Evolutionary conservation across 1,284 basidiomycete genomes (phyloP).

Genomic region (Rhodotorula sp.): DNA sequence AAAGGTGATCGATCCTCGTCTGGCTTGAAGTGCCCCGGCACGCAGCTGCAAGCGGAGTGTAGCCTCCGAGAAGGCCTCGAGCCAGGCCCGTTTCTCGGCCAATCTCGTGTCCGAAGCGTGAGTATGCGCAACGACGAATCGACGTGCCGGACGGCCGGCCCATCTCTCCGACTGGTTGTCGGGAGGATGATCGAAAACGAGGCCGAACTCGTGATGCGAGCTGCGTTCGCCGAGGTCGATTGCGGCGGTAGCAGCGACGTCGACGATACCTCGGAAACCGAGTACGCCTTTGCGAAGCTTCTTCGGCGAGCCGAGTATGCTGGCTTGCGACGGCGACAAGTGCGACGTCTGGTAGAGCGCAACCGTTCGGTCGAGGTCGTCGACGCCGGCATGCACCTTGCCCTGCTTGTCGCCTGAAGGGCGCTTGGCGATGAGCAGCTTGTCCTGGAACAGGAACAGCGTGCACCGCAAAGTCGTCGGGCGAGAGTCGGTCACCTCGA

Average conservation of each 20-base stretch:
- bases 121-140: slow-evolving; percentile 71
- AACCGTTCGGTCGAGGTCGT: slow-evolving; percentile 73
- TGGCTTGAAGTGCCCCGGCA: slow-evolving; percentile 63
- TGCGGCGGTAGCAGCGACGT: slow-evolving; percentile 77
- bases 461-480: slow-evolving; percentile 69
- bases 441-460: slow-evolving; percentile 92
- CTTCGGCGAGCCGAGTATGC: slow-evolving; percentile 26
- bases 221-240: slow-evolving; percentile 66
- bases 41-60: slow-evolving; percentile 66
- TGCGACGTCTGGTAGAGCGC: slow-evolving; percentile 55
- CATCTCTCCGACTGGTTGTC: slow-evolving; percentile 45
- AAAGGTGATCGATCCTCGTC: slow-evolving; percentile 51
- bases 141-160: slow-evolving; percentile 78
- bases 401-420: slow-evolving; percentile 71
- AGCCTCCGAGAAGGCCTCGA: slow-evolving; percentile 81
- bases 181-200: slow-evolving; percentile 77
- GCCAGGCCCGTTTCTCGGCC: slow-evolving; percentile 64
- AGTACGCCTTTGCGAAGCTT: slow-evolving; percentile 70
- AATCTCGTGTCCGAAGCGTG: slow-evolving; percentile 54
- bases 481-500: slow-evolving; percentile 34
- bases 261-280: slow-evolving; percentile 80
- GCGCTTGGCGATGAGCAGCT: slow-evolving; percentile 86
- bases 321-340: slow-evolving; percentile 19
- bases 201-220: slow-evolving; percentile 63
- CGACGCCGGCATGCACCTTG: slow-evolving; percentile 73